Percentiles rank a stretch among this genome's conserved stretches.
These are phyloP conservation scores for Pichia cephalocereana DNA, from an alignment of 805 yeast genomes.

Conservation along the genomic window DNA sequence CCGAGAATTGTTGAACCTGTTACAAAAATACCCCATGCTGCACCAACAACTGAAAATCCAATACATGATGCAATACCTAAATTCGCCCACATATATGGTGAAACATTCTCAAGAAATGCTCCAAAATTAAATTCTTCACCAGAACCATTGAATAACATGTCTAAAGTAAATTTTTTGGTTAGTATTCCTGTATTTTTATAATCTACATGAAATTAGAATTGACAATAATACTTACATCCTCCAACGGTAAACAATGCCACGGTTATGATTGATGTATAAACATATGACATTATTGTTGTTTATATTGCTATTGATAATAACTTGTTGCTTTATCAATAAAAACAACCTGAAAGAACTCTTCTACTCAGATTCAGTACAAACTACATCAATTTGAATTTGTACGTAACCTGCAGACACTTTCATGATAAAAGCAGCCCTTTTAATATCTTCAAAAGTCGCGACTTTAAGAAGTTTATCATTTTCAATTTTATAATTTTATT, in stretches of 20 bases:
- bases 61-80: slow-evolving; percentile 86
- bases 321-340: too few species aligned
- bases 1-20: slow-evolving; percentile 93
- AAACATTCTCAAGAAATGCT: slow-evolving; percentile 68
- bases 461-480: not conserved
- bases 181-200: too few species aligned
- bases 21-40: slow-evolving; percentile 98
- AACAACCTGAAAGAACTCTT: too few species aligned
- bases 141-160: slow-evolving; percentile 79
- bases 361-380: too few species aligned
- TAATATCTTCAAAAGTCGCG: not conserved
- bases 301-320: too few species aligned
- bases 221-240: slow-evolving; percentile 7
- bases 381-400: too few species aligned
- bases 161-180: not conserved
- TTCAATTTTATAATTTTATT: not conserved
- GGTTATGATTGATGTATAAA: slow-evolving; percentile 7
- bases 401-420: too few species aligned
- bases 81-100: slow-evolving; percentile 97
- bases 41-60: slow-evolving; percentile 92
- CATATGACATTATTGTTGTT: slow-evolving; percentile 2
- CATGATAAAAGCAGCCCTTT: not conserved
- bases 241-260: slow-evolving; percentile 10
- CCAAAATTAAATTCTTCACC: slow-evolving; percentile 93
- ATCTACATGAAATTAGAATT: too few species aligned